These are phyloP conservation scores for Thinopyrum elongatum DNA, from an alignment of 176 grass and related monocot species.

Conservation along the genomic window DNA sequence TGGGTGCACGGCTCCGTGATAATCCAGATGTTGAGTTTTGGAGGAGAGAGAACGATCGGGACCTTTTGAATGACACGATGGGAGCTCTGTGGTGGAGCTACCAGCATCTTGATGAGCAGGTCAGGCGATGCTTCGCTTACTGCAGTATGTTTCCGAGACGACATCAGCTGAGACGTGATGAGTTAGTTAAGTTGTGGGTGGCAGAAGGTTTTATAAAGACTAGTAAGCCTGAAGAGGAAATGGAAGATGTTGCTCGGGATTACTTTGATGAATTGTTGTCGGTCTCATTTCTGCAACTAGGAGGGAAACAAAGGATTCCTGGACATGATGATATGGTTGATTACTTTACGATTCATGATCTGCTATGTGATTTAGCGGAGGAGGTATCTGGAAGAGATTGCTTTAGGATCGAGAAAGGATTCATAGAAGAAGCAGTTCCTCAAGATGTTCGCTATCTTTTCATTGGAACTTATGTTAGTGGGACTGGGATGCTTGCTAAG, in stretches of 20 bases:
- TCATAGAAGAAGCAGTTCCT: neutral
- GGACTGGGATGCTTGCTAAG: neutral
- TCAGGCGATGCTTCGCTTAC: too few relatives aligned
- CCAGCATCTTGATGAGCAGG: neutral
- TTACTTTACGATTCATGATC: neutral
- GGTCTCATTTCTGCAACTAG: neutral
- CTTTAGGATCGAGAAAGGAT: neutral
- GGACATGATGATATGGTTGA: neutral
- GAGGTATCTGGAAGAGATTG: neutral
- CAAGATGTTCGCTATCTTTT: neutral
- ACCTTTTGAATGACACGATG: too few relatives aligned
- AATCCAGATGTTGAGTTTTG: too few relatives aligned
- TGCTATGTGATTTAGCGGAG: neutral
- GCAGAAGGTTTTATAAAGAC: neutral
- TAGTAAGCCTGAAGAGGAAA: neutral
- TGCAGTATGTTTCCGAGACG: neutral
- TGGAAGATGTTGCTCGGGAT: neutral
- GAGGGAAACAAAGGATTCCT: neutral
- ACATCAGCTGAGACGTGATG: neutral
- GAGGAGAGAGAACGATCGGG: too few relatives aligned
- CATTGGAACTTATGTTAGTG: neutral
- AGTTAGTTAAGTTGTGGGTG: neutral
- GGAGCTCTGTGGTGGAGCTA: neutral
- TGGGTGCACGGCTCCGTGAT: neutral
- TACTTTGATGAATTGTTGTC: neutral